Conservation (phyloP, 73 alveolate species). For the Paraurostyla sp. region DNA sequence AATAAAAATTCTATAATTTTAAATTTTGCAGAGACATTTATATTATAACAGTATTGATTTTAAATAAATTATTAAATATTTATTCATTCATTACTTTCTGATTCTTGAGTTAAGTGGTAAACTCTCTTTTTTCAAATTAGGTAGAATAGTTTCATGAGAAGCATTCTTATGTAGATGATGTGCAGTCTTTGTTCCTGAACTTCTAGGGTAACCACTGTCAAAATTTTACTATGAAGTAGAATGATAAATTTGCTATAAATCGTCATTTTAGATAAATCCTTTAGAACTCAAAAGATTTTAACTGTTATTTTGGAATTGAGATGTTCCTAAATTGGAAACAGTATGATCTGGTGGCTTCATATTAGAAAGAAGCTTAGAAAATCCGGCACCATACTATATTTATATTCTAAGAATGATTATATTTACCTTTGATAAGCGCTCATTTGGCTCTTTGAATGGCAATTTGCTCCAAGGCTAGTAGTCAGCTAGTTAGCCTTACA, state of each 20-base stretch:
- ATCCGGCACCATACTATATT: conserved; percentile 86
- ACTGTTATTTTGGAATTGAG: background rate
- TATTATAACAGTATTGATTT: background rate
- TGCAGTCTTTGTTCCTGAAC: conserved; percentile 18
- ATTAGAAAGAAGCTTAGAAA: conserved; percentile 88
- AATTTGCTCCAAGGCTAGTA: conserved; percentile 83
- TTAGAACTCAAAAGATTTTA: background rate
- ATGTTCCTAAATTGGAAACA: background rate
- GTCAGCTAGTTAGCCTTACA: conserved; percentile 76
- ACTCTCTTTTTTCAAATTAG: background rate
- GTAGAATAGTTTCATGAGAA: conserved; percentile 29
- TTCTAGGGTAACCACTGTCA: background rate
- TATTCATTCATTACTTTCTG: background rate
- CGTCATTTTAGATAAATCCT: background rate
- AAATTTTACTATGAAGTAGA: background rate
- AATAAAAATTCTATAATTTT: conserved; percentile 33
- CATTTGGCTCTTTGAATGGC: conserved; percentile 92
- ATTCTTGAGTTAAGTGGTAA: background rate
- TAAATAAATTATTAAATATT: background rate
- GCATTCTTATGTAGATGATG: background rate
- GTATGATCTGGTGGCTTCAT: conserved; percentile 74
- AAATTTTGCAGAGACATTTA: conserved; percentile 27
- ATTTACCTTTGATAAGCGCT: conserved; percentile 61
- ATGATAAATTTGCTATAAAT: background rate
- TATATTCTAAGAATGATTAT: background rate